Evolutionary conservation across 148 eudicot species (phyloP).

Genomic region (Beta vulgaris): DNA sequence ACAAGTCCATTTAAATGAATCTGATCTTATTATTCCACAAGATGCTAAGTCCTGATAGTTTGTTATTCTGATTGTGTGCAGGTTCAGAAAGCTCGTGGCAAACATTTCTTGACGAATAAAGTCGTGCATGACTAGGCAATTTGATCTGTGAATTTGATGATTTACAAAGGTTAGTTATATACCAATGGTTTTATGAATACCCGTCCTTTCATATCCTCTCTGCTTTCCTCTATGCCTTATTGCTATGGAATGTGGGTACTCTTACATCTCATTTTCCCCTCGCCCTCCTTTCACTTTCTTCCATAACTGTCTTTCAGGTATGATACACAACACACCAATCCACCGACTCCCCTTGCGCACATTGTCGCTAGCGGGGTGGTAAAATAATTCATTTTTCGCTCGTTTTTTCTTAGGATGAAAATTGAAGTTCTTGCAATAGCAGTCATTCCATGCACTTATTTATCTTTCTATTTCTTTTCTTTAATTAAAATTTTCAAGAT

Average conservation of each 20-base stretch:
- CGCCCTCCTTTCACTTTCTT: too few relatives aligned
- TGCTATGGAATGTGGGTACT: not conserved
- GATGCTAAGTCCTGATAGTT: not conserved
- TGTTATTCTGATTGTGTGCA: conserved; percentile 10
- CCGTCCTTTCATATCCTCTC: not conserved
- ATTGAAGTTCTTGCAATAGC: not conserved
- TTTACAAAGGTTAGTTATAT: not conserved
- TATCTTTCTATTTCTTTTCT: not conserved
- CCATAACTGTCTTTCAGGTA: too few relatives aligned
- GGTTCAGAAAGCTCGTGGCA: conserved; percentile 27
- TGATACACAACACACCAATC: not conserved
- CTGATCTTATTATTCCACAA: not conserved
- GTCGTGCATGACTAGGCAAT: conserved; percentile 5
- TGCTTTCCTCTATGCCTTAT: not conserved
- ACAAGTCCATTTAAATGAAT: not conserved
- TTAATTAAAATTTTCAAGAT: not conserved
- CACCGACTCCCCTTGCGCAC: too few relatives aligned
- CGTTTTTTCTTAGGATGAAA: not conserved
- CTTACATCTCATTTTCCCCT: too few relatives aligned
- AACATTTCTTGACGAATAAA: conserved; percentile 13
- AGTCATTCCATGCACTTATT: not conserved
- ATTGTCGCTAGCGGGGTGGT: not conserved
- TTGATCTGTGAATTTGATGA: not conserved
- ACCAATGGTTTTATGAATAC: not conserved
- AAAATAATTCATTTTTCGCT: too few relatives aligned